phyloP scores from a whole-genome alignment of 2,329 filamentous ascomycete genomes.

The Arthrinium phaeospermum region DNA sequence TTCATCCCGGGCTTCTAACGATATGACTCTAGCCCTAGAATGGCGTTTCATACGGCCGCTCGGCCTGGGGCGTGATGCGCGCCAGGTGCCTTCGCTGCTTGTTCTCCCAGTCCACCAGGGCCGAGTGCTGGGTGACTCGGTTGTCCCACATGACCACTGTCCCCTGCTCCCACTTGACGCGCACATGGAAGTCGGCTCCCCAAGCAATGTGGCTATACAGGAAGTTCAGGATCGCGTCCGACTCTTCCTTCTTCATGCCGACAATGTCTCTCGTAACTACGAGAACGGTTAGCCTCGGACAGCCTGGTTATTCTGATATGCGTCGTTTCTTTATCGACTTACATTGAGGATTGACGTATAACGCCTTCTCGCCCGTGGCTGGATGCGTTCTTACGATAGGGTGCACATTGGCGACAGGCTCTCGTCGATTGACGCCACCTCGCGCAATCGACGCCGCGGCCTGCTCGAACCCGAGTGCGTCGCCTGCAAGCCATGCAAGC shows the following conservation, averaged over 20 bases:
- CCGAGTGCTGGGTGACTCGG: constrained; percentile 78
- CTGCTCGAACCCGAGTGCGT: constrained; percentile 86
- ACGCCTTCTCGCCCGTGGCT: constrained; percentile 80
- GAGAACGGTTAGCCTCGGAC: background rate
- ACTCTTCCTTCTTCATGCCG: constrained; percentile 86
- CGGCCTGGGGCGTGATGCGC: constrained; percentile 82
- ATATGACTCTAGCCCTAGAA: constrained; percentile 37
- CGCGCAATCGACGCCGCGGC: constrained; percentile 70
- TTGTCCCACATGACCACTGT: constrained; percentile 91
- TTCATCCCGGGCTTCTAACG: constrained; percentile 14
- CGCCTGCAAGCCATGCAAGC: constrained; percentile 80
- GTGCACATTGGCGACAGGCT: constrained; percentile 76
- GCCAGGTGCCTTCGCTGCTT: constrained; percentile 81
- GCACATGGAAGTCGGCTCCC: constrained; percentile 74
- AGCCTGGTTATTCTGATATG: background rate
- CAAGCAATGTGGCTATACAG: constrained; percentile 76
- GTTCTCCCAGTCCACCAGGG: constrained; percentile 80
- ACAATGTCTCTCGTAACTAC: constrained; percentile 80
- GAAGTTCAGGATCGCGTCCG: constrained; percentile 77
- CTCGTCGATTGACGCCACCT: constrained; percentile 74
- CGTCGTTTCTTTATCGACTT: constrained; percentile 40
- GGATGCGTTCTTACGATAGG: constrained; percentile 84
- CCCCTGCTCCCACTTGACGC: constrained; percentile 78
- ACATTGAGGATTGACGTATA: constrained; percentile 86
- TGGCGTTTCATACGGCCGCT: constrained; percentile 76